These are phyloP conservation scores for Lentithecium fluviatile DNA, from an alignment of 495 filamentous ascomycete species.

Conservation along the genomic window DNA sequence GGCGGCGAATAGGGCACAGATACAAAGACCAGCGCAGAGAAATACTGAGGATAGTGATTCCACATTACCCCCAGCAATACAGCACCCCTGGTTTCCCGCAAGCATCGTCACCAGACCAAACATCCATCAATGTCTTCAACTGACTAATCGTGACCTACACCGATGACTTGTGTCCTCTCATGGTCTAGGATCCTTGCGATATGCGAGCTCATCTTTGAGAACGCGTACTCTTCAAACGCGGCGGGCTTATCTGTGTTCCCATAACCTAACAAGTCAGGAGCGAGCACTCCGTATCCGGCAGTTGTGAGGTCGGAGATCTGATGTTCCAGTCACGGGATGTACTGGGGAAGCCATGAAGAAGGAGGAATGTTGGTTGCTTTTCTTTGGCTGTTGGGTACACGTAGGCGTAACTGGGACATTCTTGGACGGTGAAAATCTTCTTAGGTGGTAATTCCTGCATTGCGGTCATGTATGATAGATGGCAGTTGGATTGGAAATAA, in stretches of 20 bases:
- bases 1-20: conserved; percentile 3
- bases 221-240: conserved; percentile 39
- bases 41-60: conserved; percentile 3
- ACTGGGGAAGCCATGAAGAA: conserved; percentile 24
- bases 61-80: background rate
- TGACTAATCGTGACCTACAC: conserved; percentile 41
- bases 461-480: too few species aligned
- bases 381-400: background rate
- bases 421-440: conserved; percentile 1
- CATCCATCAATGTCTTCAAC: background rate
- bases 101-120: background rate
- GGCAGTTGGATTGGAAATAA: too few species aligned
- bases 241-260: conserved; percentile 48
- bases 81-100: conserved; percentile 1
- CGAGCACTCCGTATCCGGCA: conserved; percentile 49
- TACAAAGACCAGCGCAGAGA: conserved; percentile 1
- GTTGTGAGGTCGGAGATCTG: conserved; percentile 40
- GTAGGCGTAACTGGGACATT: conserved; percentile 5
- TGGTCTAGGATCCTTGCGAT: conserved; percentile 43
- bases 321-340: conserved; percentile 47
- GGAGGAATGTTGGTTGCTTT: conserved; percentile 6
- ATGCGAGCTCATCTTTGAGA: conserved; percentile 43
- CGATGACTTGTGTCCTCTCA: conserved; percentile 32
- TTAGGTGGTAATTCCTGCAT: background rate
- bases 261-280: conserved; percentile 53